Conservation (phyloP, 441 rosid species). For the Croton setiger region DNA sequence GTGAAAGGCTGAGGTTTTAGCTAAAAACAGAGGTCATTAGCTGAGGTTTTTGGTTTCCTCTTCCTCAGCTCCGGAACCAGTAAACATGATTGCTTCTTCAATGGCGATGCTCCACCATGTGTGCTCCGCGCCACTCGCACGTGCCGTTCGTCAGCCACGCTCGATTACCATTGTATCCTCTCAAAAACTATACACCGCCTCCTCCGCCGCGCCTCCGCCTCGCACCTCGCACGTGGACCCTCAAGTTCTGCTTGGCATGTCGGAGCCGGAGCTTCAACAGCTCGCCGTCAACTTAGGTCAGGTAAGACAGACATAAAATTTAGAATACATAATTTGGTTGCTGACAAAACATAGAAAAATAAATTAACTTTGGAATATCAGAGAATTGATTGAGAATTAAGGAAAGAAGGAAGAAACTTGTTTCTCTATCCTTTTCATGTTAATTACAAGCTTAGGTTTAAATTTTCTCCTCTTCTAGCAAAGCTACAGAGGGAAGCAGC, state of each 20-base stretch:
- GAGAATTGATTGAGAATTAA: neutral
- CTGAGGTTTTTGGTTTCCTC: slow-evolving; percentile 18
- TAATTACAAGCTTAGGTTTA: neutral
- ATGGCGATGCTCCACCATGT: slow-evolving; percentile 49
- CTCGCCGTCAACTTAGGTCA: slow-evolving; percentile 75
- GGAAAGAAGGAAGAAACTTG: neutral
- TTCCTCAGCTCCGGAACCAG: too few relatives aligned
- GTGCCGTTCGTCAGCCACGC: slow-evolving; percentile 39
- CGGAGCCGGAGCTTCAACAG: slow-evolving; percentile 81
- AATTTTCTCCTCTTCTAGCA: slow-evolving; percentile 33
- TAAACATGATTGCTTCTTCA: slow-evolving; percentile 37
- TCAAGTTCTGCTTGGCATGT: slow-evolving; percentile 77
- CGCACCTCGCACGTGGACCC: slow-evolving; percentile 48
- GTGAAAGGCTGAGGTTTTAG: slow-evolving; percentile 36
- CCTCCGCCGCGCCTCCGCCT: slow-evolving; percentile 19
- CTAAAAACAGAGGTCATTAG: slow-evolving; percentile 1
- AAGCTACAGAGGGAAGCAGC: slow-evolving; percentile 89
- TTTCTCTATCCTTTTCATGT: neutral
- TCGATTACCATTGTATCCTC: slow-evolving; percentile 33
- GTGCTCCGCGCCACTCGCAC: slow-evolving; percentile 51
- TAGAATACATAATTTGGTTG: neutral
- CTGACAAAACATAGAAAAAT: slow-evolving; percentile 3
- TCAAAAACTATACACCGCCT: slow-evolving; percentile 24
- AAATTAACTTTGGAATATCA: neutral
- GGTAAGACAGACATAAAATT: slow-evolving; percentile 28